Conservation (phyloP, 2,329 filamentous ascomycete species). For the Ascochyta pisi region DNA sequence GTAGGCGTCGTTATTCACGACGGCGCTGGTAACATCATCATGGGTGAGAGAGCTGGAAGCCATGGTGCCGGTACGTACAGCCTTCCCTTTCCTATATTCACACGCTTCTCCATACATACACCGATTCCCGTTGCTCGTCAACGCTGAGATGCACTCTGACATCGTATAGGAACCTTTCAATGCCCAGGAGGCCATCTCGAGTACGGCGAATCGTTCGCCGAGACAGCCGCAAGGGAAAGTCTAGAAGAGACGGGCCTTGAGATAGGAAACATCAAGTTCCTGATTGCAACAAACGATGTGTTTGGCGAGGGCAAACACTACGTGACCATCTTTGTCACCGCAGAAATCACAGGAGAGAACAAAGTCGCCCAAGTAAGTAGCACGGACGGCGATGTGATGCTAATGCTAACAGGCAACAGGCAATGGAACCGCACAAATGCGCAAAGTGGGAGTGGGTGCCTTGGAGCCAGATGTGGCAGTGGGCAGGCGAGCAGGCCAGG, state of each 20-base stretch:
- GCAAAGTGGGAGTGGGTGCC: conserved; percentile 61
- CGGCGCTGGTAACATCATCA: conserved; percentile 51
- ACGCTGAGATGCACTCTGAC: not conserved
- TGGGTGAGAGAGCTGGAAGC: conserved; percentile 57
- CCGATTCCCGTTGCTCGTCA: no score
- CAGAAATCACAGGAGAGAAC: conserved; percentile 55
- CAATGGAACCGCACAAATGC: conserved; percentile 62
- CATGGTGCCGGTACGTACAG: conserved; percentile 53
- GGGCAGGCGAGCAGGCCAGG: conserved; percentile 43
- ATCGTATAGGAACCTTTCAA: conserved; percentile 62
- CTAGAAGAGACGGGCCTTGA: conserved; percentile 71
- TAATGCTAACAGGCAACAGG: conserved; percentile 23
- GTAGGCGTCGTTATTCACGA: conserved; percentile 58
- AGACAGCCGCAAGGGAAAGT: conserved; percentile 71
- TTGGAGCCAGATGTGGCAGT: conserved; percentile 57
- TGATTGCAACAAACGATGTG: conserved; percentile 71
- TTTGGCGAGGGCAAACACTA: conserved; percentile 74
- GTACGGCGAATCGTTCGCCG: conserved; percentile 66
- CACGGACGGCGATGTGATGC: not conserved
- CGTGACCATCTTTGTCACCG: conserved; percentile 73
- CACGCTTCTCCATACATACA: no score
- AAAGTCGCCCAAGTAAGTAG: conserved; percentile 62
- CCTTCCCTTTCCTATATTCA: not conserved
- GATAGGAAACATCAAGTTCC: conserved; percentile 60
- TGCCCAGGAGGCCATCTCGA: conserved; percentile 81